Evolutionary conservation across 768 basidiomycete species (phyloP), one percentile per base, ranked within the genome.

Genomic region (Amanita phalloides): DNA sequence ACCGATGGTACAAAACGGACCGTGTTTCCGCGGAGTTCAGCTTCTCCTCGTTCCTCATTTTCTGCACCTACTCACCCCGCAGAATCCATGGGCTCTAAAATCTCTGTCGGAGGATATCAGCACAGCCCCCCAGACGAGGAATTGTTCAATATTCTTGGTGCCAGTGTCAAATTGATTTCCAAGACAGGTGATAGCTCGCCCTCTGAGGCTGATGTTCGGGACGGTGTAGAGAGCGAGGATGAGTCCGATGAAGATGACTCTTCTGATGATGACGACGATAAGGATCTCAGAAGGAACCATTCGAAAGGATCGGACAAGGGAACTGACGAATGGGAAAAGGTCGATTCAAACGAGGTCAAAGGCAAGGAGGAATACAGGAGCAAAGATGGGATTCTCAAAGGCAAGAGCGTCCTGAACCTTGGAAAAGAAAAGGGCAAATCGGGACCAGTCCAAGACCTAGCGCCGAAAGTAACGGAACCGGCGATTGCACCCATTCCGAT

Each of bases 401-500:
- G 44, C 25, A 52, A 50, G 23, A 23, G 8, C 13, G 51, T 45
- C 38, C 14, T 52, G 33, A 13, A 64, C 26, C 55, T 56, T 21
- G 56, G 57, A 36, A 58, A 35, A 41, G 32, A 58, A 9, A 50
- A 41, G 53, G 49, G 49, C 41, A 56, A 48, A 6, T 4, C 33
- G 13, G 33, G 13, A 33, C 51, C 45, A 23, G 35, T 45, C 30
- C 44, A 35, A 14, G 43, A 33, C 6, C 51, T 52, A 21, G 35
- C 14, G 0, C 51, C 51, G 25, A 52, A 45, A 26, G 51, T 36
- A 30, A 20, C 35, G 9, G 43, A 52, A 23, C 51, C 51, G 17
- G 37, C 45, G 7, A 53, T 78, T 48, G 70, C 76, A 17, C 82
- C 82, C 7, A 82, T 81, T 45, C 75, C 75, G 21, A 82, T 84